Conservation (phyloP, 1,284 basidiomycete species). For the Sporisorium graminicola region DNA sequence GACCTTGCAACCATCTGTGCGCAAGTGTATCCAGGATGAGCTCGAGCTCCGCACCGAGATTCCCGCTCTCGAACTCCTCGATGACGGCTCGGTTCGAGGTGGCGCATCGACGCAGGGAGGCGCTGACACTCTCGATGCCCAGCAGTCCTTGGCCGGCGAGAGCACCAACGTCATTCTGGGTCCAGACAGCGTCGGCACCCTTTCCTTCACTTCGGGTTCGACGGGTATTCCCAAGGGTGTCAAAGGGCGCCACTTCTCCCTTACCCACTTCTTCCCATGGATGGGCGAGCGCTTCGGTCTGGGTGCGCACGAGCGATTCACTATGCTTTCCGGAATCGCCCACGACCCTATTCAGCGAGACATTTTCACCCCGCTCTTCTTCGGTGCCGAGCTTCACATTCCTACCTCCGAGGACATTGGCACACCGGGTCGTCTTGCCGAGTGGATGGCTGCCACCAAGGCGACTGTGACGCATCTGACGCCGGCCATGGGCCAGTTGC, state of each 20-base stretch:
- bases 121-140: slow-evolving; percentile 73
- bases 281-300: slow-evolving; percentile 92
- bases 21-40: slow-evolving; percentile 84
- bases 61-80: slow-evolving; percentile 86
- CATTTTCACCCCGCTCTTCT: slow-evolving; percentile 98
- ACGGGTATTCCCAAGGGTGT: slow-evolving; percentile 99
- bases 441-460: slow-evolving; percentile 95
- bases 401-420: slow-evolving; percentile 98
- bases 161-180: slow-evolving; percentile 82
- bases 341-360: slow-evolving; percentile 99
- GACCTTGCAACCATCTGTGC: slow-evolving; percentile 82
- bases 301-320: slow-evolving; percentile 84
- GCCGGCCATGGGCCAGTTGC: slow-evolving; percentile 94
- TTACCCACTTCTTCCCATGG: slow-evolving; percentile 99
- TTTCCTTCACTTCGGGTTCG: slow-evolving; percentile 97
- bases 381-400: slow-evolving; percentile 94
- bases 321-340: slow-evolving; percentile 98
- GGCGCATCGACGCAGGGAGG: slow-evolving; percentile 71
- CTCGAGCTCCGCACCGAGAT: slow-evolving; percentile 89
- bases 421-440: slow-evolving; percentile 93
- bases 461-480: slow-evolving; percentile 90
- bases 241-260: slow-evolving; percentile 90
- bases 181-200: slow-evolving; percentile 92
- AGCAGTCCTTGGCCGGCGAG: slow-evolving; percentile 72
- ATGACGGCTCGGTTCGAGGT: slow-evolving; percentile 75